Base-by-base conservation (phyloP, 495 filamentous ascomycete genomes). In the Cetradonia linearis region DNA sequence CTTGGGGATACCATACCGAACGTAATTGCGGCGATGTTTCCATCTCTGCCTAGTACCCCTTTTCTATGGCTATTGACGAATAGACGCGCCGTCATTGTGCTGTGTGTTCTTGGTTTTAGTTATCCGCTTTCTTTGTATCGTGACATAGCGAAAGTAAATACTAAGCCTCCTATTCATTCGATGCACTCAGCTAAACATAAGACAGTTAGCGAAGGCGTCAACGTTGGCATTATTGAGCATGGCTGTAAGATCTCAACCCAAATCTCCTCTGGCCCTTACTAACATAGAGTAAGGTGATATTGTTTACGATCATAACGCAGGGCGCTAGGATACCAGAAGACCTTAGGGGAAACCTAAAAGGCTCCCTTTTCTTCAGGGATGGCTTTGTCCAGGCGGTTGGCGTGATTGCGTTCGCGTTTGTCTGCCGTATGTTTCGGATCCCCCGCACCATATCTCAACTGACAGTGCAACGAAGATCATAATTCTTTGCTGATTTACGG, bases 401-500 rank as follows among this genome's bases (percentile, higher is more conserved):
- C 25, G 92, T 97, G 42, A 98, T 98, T 65, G 96, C 92, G 4
- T 98, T 98, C 72, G 82, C 89, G 56, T 94, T 95, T 66, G 89
- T 95, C 62, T 95, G 89, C 73, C 84, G 83, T 85, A 80, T 7
- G 52, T 58, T 78, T 77, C 34, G 27, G 16, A 31, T 37, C 62
- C 48, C n/a, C 11, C 10, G 13, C 46, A 42, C 31, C 36, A 16
- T 33, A 28, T 14, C 30, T 55, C n/a, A 23, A 37, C 36, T 52
- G 11, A 63, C 25, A 55, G 10, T 9, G 50, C 25, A 44, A 14
- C 28, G 36, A 28, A 86, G 83, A 98, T 69, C 93, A 98, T 70
- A 98, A 97, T 72, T 92, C 87, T 57, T 86, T 98, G 62, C 76
- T 98, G 33, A 98, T 98, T 68, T 98, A 98, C 72, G 92, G 91